Base-by-base conservation (phyloP, 176 grass and related monocot genomes). In the Echinochloa phyllopogon region DNA sequence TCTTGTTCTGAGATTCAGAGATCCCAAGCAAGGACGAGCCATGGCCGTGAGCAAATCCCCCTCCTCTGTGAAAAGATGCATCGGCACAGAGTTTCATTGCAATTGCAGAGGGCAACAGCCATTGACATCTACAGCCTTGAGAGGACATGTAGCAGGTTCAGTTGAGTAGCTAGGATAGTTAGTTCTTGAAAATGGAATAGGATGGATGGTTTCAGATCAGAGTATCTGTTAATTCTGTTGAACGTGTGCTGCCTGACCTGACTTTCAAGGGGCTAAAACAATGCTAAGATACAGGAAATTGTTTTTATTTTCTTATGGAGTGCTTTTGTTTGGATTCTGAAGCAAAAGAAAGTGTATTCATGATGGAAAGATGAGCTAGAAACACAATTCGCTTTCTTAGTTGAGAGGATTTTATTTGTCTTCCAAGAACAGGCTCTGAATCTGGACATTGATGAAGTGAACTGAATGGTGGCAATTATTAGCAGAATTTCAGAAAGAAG, bases 1-100 rank as follows among this genome's bases (percentile, higher is more conserved):
- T 4, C n/a, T 59, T 59, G 27, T 59, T 76, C 53, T 76, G 74
- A 76, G 74, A 25, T 41, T 56, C 49, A 57, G 13, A 39, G 51
- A 55, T 57, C 51, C 66, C 51, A 13, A 56, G 20, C 29, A 56
- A 40, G 12, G 6, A 17, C 36, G 27, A 18, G 44, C 44, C 43
- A n/a, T 55, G 17, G 52, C 52, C 52, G 17, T 55, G 13, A 51
- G 49, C 49, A 51, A 51, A 17, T 51, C 4, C 42, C 42, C 42
- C 42, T 44, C 42, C 42, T 6, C 36, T 41, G 27, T 69, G 37
- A 69, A 69, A 18, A 44, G 67, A 70, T 21, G 67, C 2, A 70
- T 45, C 41, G 44, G 42, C 53, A n/a, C 10, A 9, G 37, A 40
- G 33, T 3, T 52, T 69, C 4, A 57, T 21, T 57, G 53, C 53